Conservation (phyloP, 2,329 filamentous ascomycete species). For the Fusarium continuum region DNA sequence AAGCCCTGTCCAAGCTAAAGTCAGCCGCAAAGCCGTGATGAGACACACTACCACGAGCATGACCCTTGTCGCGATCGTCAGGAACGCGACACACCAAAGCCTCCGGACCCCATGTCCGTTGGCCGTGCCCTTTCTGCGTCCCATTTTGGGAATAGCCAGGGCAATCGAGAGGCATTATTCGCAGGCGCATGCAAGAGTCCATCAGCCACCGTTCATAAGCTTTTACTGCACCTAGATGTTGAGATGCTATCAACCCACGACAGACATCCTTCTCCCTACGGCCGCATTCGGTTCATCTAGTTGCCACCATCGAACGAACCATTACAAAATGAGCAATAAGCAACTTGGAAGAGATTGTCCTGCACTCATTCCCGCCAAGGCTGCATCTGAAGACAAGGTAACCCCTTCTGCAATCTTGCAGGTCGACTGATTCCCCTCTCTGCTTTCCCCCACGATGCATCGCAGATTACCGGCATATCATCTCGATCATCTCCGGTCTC, state of each 20-base stretch:
- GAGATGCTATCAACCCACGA: slow-evolving; percentile 13
- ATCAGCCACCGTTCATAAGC: slow-evolving; percentile 3
- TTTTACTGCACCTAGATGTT: neutral
- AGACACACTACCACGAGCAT: slow-evolving; percentile 8
- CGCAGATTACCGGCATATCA: slow-evolving; percentile 20
- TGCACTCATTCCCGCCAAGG: slow-evolving; percentile 4
- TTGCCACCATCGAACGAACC: slow-evolving; percentile 20
- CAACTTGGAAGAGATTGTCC: neutral
- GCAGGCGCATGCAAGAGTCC: neutral
- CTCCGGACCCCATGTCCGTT: slow-evolving; percentile 10
- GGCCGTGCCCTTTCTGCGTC: slow-evolving; percentile 17
- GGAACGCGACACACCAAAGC: slow-evolving; percentile 40
- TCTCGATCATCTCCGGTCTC: slow-evolving; percentile 9
- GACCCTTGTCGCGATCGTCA: slow-evolving; percentile 42
- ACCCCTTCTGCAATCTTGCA: slow-evolving; percentile 7
- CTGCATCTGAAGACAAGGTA: slow-evolving; percentile 3
- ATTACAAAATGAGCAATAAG: slow-evolving; percentile 2
- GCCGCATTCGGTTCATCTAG: neutral
- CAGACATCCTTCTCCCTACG: slow-evolving; percentile 2
- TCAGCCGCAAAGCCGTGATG: slow-evolving; percentile 19
- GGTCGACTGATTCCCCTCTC: slow-evolving; percentile 26
- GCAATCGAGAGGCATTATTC: neutral
- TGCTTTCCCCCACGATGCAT: slow-evolving; percentile 27
- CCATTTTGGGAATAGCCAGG: slow-evolving; percentile 25
- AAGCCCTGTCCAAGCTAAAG: slow-evolving; percentile 7